phyloP scores from a whole-genome alignment of 495 filamentous ascomycete species.

The Aspergillus olivimuriae region DNA sequence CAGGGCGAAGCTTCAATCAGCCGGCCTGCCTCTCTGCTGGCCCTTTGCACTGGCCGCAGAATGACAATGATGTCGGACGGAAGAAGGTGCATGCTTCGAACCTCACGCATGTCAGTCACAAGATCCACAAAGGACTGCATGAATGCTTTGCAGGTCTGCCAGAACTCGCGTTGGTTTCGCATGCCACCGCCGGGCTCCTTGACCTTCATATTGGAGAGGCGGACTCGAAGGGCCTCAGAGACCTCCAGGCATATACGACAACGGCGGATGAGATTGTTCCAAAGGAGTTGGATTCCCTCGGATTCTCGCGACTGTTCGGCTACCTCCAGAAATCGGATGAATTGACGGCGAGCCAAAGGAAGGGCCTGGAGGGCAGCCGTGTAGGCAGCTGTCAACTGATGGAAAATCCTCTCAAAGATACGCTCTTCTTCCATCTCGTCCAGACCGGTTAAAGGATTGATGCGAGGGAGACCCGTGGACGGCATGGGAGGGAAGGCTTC shows the following conservation, averaged over 20 bases:
- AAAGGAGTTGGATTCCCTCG: constrained; percentile 54
- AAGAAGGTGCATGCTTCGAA: constrained; percentile 56
- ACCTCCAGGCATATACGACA: constrained; percentile 57
- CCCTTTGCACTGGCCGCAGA: constrained; percentile 69
- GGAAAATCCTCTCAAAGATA: constrained; percentile 73
- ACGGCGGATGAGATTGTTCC: constrained; percentile 62
- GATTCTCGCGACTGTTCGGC: constrained; percentile 38
- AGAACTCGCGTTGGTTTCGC: constrained; percentile 71
- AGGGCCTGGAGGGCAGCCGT: constrained; percentile 60
- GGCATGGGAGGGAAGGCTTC: constrained; percentile 66
- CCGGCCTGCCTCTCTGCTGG: constrained; percentile 66
- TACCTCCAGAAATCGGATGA: constrained; percentile 44
- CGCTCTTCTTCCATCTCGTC: constrained; percentile 71
- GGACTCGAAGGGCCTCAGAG: constrained; percentile 59
- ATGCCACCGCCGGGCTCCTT: constrained; percentile 67
- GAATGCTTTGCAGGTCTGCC: constrained; percentile 72
- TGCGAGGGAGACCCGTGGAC: constrained; percentile 30
- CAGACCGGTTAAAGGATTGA: constrained; percentile 46
- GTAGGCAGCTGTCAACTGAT: constrained; percentile 60
- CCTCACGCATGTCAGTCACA: constrained; percentile 62
- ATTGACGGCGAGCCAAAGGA: constrained; percentile 57
- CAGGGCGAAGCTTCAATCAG: constrained; percentile 74
- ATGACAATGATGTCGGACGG: constrained; percentile 60
- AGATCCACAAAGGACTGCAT: constrained; percentile 71
- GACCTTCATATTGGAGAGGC: constrained; percentile 72